Evolutionary conservation across 2,329 filamentous ascomycete species (phyloP), one percentile per base, ranked within the genome.

Genomic region (Xenoacremonium recifei): DNA sequence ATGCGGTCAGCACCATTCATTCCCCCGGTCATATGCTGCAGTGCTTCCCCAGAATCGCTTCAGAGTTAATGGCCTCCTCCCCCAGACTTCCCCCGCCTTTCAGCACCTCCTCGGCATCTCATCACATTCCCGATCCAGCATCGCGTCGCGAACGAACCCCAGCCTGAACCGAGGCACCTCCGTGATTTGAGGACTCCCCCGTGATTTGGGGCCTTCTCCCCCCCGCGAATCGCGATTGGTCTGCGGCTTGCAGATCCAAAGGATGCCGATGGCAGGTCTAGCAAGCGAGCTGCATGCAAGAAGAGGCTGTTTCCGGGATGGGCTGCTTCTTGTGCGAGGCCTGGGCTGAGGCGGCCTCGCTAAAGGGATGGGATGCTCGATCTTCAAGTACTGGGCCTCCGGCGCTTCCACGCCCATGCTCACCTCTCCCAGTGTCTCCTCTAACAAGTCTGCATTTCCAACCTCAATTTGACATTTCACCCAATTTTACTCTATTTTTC

Each of bases 1-100:
- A 31, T 31, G 29, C 29, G 29, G 29, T 15, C 29, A 31, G n/a
- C 7, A 7, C 7, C n/a, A n/a, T n/a, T n/a, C n/a, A n/a, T 10
- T n/a, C 9, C 16, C 32, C 32, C 17, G 15, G 32, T 12, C 23
- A 16, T 33, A 19, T 16, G 30, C 16, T 45, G 44, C 38, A 18
- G 41, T 49, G 41, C 36, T 37, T 48, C 48, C 42, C 47, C 40
- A 47, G 37, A 31, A 9, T 15, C 7, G n/a, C 13, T 27, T 32
- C 29, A 15, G 16, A 9, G 29, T 19, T 16, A 25, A 18, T 25
- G 12, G 18, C 36, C 12, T 6, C 23, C 13, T 31, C 34, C 33
- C 15, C 30, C 15, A 12, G 17, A 21, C n/a, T 4, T 11, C 18
- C 29, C 34, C 39, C 39, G 20, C 13, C 12, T 11, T 15, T 31